A percentile compares a stretch with the other conserved stretches of the same genome.
Conservation (phyloP, 352 stramenopile species). For the Bremia lactucae region DNA sequence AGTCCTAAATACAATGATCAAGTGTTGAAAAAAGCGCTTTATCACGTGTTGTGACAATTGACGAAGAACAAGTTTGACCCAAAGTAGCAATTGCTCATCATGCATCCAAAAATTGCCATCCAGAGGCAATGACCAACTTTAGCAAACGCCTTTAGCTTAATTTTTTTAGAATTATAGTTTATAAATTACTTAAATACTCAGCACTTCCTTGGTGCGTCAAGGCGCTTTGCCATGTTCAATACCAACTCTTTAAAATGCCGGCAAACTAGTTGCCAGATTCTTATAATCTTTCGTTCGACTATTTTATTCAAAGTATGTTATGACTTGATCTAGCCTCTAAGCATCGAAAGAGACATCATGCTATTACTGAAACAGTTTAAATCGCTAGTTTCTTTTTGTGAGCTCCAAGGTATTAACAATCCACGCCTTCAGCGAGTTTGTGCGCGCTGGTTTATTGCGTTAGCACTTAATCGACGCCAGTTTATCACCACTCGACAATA, state of each 20-base stretch:
- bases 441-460: constrained; percentile 43
- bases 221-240: constrained; percentile 47
- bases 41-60: constrained; percentile 78
- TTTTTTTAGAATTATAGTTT: too few species aligned
- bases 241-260: constrained; percentile 30
- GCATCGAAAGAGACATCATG: constrained; percentile 25
- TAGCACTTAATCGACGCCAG: constrained; percentile 66
- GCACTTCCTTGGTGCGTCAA: constrained; percentile 1
- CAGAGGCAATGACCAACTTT: too few species aligned
- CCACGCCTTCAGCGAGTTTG: constrained; percentile 45
- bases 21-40: constrained; percentile 13
- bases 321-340: constrained; percentile 83
- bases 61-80: constrained; percentile 77
- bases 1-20: too few species aligned
- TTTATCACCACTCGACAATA: constrained; percentile 46
- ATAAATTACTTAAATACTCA: not conserved
- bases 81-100: constrained; percentile 87
- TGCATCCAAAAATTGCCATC: constrained; percentile 90
- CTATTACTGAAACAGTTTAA: constrained; percentile 49
- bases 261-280: constrained; percentile 20
- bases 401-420: constrained; percentile 84
- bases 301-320: constrained; percentile 24
- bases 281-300: constrained; percentile 7
- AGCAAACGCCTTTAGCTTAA: too few species aligned
- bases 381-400: constrained; percentile 41